A percentile compares a stretch with the other conserved stretches of the same genome.
These are phyloP conservation scores for Magnaporthiopsis incrustans DNA, from an alignment of 2,329 filamentous ascomycete species.

Conservation along the genomic window DNA sequence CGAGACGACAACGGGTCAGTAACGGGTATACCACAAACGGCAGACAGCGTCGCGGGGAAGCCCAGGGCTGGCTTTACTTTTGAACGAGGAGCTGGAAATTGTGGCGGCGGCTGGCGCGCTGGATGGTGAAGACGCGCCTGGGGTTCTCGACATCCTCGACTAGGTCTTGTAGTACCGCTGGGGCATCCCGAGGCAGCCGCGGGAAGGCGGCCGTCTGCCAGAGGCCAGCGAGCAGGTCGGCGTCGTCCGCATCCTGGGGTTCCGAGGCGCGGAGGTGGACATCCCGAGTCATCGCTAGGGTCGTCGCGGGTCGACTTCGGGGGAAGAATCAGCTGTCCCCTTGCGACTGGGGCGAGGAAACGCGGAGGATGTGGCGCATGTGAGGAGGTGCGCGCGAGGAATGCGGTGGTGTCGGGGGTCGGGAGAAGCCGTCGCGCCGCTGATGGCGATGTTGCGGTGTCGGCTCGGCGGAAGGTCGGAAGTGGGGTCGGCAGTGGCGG, in stretches of 20 bases:
- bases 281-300: conserved; percentile 37
- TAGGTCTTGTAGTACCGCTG: conserved; percentile 45
- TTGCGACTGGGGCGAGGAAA: background rate
- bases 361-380: background rate
- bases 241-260: conserved; percentile 19
- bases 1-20: conserved; percentile 8
- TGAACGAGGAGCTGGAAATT: conserved; percentile 61
- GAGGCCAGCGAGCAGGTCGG: conserved; percentile 46
- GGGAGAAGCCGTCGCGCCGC: too few relatives aligned
- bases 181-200: conserved; percentile 52
- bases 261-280: conserved; percentile 22
- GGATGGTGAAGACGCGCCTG: conserved; percentile 50
- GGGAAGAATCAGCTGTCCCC: background rate
- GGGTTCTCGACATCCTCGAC: conserved; percentile 55
- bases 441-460: background rate
- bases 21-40: background rate
- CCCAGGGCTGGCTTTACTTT: conserved; percentile 37
- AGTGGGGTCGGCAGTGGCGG: too few relatives aligned
- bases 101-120: conserved; percentile 52
- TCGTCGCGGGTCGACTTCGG: background rate
- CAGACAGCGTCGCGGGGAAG: conserved; percentile 1
- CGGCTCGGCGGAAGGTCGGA: background rate
- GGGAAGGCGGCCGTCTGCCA: conserved; percentile 56
- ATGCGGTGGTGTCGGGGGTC: background rate
- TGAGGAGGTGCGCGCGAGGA: background rate